Percentiles rank a stretch among this genome's conserved stretches.
Conservation (phyloP, 2,329 filamentous ascomycete genomes). For the Beauveria bassiana region DNA sequence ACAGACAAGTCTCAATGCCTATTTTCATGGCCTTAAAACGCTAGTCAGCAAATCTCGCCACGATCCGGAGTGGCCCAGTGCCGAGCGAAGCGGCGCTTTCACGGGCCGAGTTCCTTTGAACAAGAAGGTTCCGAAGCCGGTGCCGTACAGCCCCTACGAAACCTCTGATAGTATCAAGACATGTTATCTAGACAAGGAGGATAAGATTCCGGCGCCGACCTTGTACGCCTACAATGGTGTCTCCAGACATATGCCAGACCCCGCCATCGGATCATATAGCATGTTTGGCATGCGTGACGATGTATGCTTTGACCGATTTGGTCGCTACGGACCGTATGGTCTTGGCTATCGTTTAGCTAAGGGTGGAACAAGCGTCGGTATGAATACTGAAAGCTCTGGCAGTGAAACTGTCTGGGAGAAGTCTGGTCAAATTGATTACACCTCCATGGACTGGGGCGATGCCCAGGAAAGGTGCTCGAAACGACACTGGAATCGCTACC, state of each 20-base stretch:
- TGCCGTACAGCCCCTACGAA: slow-evolving; percentile 63
- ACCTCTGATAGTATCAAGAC: slow-evolving; percentile 45
- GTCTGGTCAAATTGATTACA: slow-evolving; percentile 49
- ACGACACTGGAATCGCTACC: slow-evolving; percentile 57
- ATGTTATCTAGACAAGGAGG: slow-evolving; percentile 57
- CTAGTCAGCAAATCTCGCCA: slow-evolving; percentile 58
- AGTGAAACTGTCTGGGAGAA: slow-evolving; percentile 50
- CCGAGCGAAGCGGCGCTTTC: slow-evolving; percentile 9
- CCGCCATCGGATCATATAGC: slow-evolving; percentile 68
- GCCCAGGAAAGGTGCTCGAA: slow-evolving; percentile 47
- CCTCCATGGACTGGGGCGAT: slow-evolving; percentile 45
- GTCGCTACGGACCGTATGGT: slow-evolving; percentile 77
- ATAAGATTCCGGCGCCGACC: slow-evolving; percentile 50
- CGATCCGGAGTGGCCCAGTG: slow-evolving; percentile 64
- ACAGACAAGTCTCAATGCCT: slow-evolving; percentile 61
- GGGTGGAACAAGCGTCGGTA: slow-evolving; percentile 64
- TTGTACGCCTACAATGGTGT: slow-evolving; percentile 63
- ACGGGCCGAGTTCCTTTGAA: not conserved
- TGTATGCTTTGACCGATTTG: slow-evolving; percentile 82
- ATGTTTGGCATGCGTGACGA: slow-evolving; percentile 67
- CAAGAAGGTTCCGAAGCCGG: slow-evolving; percentile 34
- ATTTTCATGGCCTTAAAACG: slow-evolving; percentile 69
- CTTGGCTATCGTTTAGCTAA: slow-evolving; percentile 68
- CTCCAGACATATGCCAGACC: slow-evolving; percentile 68
- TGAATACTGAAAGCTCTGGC: slow-evolving; percentile 65